Evolutionary conservation across 2,329 filamentous ascomycete species (phyloP).

Genomic region (Escovopsis sp.): DNA sequence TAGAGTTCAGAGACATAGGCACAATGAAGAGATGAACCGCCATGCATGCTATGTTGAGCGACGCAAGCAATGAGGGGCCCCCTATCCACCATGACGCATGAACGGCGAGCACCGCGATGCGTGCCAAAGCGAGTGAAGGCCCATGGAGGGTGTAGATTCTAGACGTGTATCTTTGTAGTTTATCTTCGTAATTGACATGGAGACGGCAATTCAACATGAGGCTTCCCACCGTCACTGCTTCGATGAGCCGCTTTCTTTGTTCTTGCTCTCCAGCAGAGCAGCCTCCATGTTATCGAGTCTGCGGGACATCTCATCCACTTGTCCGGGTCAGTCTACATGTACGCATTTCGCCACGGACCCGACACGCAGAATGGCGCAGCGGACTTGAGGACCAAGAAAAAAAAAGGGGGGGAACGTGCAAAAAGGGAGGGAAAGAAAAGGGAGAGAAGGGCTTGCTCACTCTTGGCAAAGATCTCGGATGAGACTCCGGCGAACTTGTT

Average conservation of each 20-base stretch:
- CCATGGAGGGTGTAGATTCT: no score
- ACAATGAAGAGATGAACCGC: not conserved
- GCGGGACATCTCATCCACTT: slow-evolving; percentile 90
- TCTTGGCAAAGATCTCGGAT: slow-evolving; percentile 76
- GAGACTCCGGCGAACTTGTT: slow-evolving; percentile 77
- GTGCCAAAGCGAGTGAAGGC: not conserved
- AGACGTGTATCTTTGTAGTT: no score
- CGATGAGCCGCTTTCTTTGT: slow-evolving; percentile 24
- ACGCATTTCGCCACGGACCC: no score
- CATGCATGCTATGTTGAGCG: slow-evolving; percentile 1
- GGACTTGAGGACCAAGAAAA: no score
- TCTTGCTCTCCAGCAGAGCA: slow-evolving; percentile 46
- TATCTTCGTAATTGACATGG: no score
- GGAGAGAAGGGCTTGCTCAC: slow-evolving; percentile 35
- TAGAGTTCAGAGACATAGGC: slow-evolving; percentile 10
- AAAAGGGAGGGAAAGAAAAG: no score
- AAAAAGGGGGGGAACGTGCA: no score
- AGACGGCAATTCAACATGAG: no score
- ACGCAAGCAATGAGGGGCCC: slow-evolving; percentile 1
- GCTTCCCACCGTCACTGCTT: slow-evolving; percentile 15
- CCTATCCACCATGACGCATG: no score
- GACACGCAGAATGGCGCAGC: no score
- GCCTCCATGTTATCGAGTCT: slow-evolving; percentile 73
- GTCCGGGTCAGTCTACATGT: slow-evolving; percentile 6
- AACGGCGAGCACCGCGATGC: slow-evolving; percentile 1